Conservation (phyloP, 768 basidiomycete species). For the Amanita phalloides region DNA sequence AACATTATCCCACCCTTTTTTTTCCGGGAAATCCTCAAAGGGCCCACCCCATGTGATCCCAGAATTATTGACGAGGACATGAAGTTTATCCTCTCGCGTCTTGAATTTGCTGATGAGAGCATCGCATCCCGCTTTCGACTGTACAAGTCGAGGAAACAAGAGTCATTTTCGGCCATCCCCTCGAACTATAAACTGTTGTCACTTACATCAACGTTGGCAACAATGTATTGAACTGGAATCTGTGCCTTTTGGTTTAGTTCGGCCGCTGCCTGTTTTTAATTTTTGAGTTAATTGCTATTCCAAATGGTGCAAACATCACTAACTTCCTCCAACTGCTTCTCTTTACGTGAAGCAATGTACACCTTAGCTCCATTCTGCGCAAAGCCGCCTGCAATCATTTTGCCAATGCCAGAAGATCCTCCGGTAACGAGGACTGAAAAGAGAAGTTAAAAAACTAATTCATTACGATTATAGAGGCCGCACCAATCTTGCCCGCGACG, state of each 20-base stretch:
- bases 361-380: slow-evolving; percentile 83
- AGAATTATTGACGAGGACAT: slow-evolving; percentile 79
- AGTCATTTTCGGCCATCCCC: background rate
- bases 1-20: slow-evolving; percentile 79
- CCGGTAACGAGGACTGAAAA: slow-evolving; percentile 66
- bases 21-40: slow-evolving; percentile 63
- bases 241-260: slow-evolving; percentile 48
- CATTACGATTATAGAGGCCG: background rate
- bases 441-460: background rate
- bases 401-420: slow-evolving; percentile 76
- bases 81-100: slow-evolving; percentile 58
- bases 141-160: background rate
- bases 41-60: slow-evolving; percentile 73
- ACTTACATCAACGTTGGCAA: slow-evolving; percentile 64
- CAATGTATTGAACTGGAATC: slow-evolving; percentile 54
- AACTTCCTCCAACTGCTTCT: slow-evolving; percentile 67
- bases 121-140: slow-evolving; percentile 77
- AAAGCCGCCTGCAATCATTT: slow-evolving; percentile 75
- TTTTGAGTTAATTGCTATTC: background rate
- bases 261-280: slow-evolving; percentile 29
- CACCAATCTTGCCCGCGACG: slow-evolving; percentile 63
- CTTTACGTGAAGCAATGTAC: slow-evolving; percentile 83
- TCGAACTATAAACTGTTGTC: background rate
- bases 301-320: slow-evolving; percentile 9
- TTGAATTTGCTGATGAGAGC: slow-evolving; percentile 58